phyloP scores from a whole-genome alignment of 2,329 filamentous ascomycete species.

The Aspergillus candidus region DNA sequence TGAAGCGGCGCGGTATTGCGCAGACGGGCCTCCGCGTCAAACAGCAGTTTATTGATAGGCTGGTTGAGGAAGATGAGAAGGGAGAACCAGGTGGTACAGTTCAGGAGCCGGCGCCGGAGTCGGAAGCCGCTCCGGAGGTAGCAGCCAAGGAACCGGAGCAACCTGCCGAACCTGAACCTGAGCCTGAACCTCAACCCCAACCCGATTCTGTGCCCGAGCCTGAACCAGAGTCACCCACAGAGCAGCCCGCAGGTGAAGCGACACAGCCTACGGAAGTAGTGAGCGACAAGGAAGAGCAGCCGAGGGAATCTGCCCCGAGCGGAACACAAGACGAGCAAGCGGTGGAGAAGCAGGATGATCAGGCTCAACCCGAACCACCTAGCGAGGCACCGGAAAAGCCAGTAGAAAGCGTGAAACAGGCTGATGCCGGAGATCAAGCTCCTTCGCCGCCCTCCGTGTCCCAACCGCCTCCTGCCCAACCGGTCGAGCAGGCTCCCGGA shows the following conservation, averaged over 20 bases:
- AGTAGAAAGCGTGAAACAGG: background rate
- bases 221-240: background rate
- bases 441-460: conserved; percentile 4
- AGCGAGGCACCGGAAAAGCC: conserved; percentile 1
- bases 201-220: conserved; percentile 1
- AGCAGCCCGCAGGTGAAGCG: background rate
- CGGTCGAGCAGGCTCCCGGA: conserved; percentile 20
- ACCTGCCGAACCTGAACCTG: conserved; percentile 7
- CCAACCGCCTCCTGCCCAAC: conserved; percentile 14
- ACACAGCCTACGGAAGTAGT: too few species aligned
- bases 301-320: background rate
- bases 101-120: conserved; percentile 10
- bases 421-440: background rate
- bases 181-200: conserved; percentile 6
- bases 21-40: conserved; percentile 66
- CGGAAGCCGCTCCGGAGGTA: conserved; percentile 4
- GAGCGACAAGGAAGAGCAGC: background rate
- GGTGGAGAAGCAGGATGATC: background rate
- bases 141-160: conserved; percentile 7
- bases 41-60: conserved; percentile 56
- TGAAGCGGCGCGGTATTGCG: conserved; percentile 64
- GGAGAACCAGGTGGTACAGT: conserved; percentile 22
- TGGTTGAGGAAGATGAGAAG: conserved; percentile 44
- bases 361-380: background rate
- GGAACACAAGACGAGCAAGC: too few species aligned